Base-by-base conservation (phyloP, 2,329 filamentous ascomycete genomes). In the Venturia effusa region DNA sequence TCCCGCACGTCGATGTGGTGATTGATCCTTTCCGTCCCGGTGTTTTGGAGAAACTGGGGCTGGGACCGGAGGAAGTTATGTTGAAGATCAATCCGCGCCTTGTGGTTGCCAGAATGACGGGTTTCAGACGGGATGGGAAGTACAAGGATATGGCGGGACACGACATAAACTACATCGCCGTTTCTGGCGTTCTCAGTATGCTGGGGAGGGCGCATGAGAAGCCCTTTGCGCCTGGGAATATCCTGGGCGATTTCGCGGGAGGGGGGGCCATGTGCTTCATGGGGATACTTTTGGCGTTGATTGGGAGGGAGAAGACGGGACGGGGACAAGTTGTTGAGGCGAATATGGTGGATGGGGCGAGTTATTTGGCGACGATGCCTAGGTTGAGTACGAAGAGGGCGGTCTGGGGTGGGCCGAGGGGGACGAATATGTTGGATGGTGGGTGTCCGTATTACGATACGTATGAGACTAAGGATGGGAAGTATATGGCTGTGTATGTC, bases 161-260 rank as follows among this genome's bases (percentile, higher is more conserved):
- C 73, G 92, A 97, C 73, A 96, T 97, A 74, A 97, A 97, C 73
- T 97, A 97, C 75, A 87, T 97, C 51, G 90, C 92, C 60, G 90
- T 96, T 0, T 89, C 88, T 0, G 93, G 93, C 0, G 87, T 89
- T 0, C 77, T 97, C 34, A 82, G 83, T 0, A 80, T 96, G 75
- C 83, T 97, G 3, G 93, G 93, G 0, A 80, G 88, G 0, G 78
- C 79, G 34, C 82, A 80, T 19, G 83, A 87, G 71, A 86, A 84
- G 67, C 93, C 93, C 0, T 86, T 88, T 66, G 83, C 92, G 22
- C 94, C 94, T 0, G 84, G 80, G 6, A 97, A 97, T 71, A 81
- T 97, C 22, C 77, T 97, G 0, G 93, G 86, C 0, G 93, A 97
- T 73, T 97, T 97, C 68, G 94, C 90, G 0, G 93, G 92, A 39